Evolutionary conservation across 2,329 filamentous ascomycete genomes (phyloP), one percentile per base, ranked within the genome.

Genomic region (Alternaria triticina): DNA sequence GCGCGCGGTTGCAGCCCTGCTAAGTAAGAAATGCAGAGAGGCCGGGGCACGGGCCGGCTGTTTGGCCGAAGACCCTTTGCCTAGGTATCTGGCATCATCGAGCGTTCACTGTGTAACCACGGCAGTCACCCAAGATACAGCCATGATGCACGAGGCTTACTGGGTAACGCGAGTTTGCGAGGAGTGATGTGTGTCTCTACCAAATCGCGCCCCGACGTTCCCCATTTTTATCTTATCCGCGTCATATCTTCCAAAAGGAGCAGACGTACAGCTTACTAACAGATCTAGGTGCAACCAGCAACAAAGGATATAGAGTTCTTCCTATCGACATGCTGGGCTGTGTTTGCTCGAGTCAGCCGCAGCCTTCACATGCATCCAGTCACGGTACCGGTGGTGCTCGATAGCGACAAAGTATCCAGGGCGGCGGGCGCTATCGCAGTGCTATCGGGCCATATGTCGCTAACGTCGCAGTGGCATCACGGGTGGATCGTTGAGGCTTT

Each of bases 401-500:
- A 51, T 36, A 57, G 49, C 33, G 13, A 51, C 22, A 12, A 17
- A 10, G 23, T 25, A 22, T 20, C 49, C 47, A 50, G 47, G 46
- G 13, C 47, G 23, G 30, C 28, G 20, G 56, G 36, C 25, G 43
- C 43, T 56, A 56, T 56, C 51, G 51, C 25, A 25, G 30, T 60
- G 58, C 28, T 60, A 49, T 60, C 51, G 51, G 57, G 62, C 61
- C 63, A 60, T 62, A 70, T 67, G 67, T 54, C 28, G 63, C 51
- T 50, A 50, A 52, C 47, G 46, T 50, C 25, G n/a, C 33, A 46
- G 23, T 44, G 62, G 65, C 64, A 66, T 60, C 56, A 49, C 55
- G 40, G 57, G 68, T 71, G 66, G 65, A 64, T 59, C 66, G 59
- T 57, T 70, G 70, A 65, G 70, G 52, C 61, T 65, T 71, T 70